Base-by-base conservation (phyloP, 192 early-diverging fungal genomes). In the Oehlia diaphana region DNA sequence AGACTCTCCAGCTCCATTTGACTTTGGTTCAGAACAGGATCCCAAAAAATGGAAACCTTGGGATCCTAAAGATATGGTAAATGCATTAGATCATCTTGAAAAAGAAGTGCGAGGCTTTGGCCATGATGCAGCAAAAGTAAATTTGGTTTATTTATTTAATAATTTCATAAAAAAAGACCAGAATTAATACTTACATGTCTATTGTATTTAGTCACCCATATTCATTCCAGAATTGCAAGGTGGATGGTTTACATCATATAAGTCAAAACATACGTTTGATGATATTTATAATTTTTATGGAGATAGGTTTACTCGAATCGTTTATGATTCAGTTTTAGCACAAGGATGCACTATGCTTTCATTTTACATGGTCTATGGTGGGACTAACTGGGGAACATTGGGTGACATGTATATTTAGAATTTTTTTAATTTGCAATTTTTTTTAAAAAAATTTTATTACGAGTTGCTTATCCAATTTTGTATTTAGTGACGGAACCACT, bases 371-470 rank as follows among this genome's bases (percentile, higher is more conserved):
- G 85, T 87, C 23, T 94, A 94, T 78, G 93, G 93, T 14, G 93
- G 93, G 10, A 94, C 93, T n/a, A 94, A 94, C 70, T 94, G 93
- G 93, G 93, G 93, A 8, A 90, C 91, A 1, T 33, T 94, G 2
- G 93, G 93, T 23, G 89, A 89, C 64, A 76, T 85, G 90, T 90
- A 88, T 84, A 85, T 86, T 3, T 42, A 42, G 16, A 1, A 64
- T 21, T 81, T 78, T 28, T 67, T n/a, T 16, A 16, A 70, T n/a
- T 39, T 37, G 8, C 37, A 1, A 6, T 8, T 73, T 44, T 37
- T 21, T 53, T 80, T 68, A 26, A 70, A 61, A 31, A 31, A 2
- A 69, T 23, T 74, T 70, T 42, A 47, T 47, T 47, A 47, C 44
- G 8, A 47, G 44, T 12, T 12, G 9, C 50, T 80, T 23, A 71